Percentiles rank a stretch among this genome's conserved stretches.
These are phyloP conservation scores for Colletotrichum nymphaeae DNA, from an alignment of 2,329 filamentous ascomycete species.

Conservation along the genomic window DNA sequence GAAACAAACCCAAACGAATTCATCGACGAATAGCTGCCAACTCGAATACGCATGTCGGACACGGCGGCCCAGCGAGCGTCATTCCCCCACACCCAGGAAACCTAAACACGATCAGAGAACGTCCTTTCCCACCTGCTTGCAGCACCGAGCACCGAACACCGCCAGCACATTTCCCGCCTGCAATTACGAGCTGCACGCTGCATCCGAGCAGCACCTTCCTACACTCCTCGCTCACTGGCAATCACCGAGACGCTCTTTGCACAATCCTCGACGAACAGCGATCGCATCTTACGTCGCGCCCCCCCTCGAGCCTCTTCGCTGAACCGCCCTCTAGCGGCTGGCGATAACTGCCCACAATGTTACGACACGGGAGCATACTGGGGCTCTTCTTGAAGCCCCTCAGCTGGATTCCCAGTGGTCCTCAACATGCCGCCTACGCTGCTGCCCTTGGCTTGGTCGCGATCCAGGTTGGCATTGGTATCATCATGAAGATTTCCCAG, in stretches of 20 bases:
- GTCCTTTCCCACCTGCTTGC: conserved; percentile 10
- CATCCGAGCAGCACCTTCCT: neutral
- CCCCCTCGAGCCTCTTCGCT: neutral
- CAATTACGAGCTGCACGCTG: neutral
- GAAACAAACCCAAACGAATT: neutral
- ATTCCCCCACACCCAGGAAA: conserved; percentile 22
- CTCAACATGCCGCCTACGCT: conserved; percentile 38
- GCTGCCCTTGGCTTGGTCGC: conserved; percentile 47
- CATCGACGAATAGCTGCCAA: neutral
- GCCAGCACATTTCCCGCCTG: neutral
- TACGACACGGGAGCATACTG: conserved; percentile 36
- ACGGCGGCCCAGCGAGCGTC: conserved; percentile 15
- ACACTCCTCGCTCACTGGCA: neutral
- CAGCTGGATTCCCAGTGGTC: conserved; percentile 32
- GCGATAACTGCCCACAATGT: conserved; percentile 5
- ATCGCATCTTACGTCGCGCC: neutral
- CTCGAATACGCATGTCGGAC: conserved; percentile 23
- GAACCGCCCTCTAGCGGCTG: conserved; percentile 20
- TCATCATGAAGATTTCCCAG: conserved; percentile 47
- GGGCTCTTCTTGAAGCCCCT: conserved; percentile 34
- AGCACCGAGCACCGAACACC: neutral
- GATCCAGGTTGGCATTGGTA: conserved; percentile 48
- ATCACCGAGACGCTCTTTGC: conserved; percentile 19
- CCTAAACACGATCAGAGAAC: conserved; percentile 22
- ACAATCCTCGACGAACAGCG: neutral